Base-by-base conservation (phyloP, 2,329 filamentous ascomycete genomes). In the Fusarium floridanum region DNA sequence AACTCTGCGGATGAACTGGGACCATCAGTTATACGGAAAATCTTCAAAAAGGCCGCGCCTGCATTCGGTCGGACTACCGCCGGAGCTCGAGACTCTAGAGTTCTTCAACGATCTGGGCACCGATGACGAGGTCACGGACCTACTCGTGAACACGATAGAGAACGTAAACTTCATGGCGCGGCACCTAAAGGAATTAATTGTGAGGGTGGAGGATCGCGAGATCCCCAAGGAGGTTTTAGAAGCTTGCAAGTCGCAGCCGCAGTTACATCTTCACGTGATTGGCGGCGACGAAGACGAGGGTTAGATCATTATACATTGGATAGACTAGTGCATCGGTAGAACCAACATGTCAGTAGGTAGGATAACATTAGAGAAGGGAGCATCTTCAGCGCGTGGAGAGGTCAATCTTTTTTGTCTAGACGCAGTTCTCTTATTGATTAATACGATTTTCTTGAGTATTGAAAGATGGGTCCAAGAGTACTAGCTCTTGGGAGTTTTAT, bases 11-110 rank as follows among this genome's bases (percentile, higher is more conserved):
- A 56, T 88, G 29, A 85, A 85, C 70, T 85, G 84, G 83, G 86
- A 88, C 73, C 85, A 85, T 50, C 86, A 88, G 70, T 83, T 88
- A 1, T 87, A 87, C 37, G 86, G 86, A 16, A 82, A 82, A 59
- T 81, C 84, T 0, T 83, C 83, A n/a, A 83, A 82, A 68, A 85
- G 84, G 66, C 85, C 86, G 5, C 81, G 86, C 5, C 71, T 88
- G 56, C 82, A 85, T 65, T 87, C 85, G 0, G 85, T 87, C 17
- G 86, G 85, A 14, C 76, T 88, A 20, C 86, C 86, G 2, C 85
- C 85, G 1, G 81, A 83, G 67, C 78, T 88, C 16, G 84, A 87
- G 73, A 83, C 80, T 4, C 72, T 88, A 24, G 85, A 87, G 62
- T 86, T 88, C 66, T 84, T 86, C 67, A 85, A 85, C 66, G 80